Conservation (phyloP, 129 eudicot genomes). For the Erigeron canadensis region DNA sequence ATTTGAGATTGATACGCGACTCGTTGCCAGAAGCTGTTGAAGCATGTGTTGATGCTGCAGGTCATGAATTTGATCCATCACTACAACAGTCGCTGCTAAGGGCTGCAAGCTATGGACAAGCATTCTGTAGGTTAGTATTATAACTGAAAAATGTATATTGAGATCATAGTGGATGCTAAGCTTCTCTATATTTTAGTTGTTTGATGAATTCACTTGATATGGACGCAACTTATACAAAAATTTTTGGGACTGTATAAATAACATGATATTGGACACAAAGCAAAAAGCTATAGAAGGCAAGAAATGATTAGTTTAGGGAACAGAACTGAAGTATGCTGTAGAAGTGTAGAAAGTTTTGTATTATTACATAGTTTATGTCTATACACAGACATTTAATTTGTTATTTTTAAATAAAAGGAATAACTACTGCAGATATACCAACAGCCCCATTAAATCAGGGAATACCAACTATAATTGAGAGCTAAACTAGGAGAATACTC, state of each 20-base stretch:
- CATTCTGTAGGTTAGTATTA: conserved; percentile 86
- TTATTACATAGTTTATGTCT: neutral
- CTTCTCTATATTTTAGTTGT: neutral
- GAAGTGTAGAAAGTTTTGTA: neutral
- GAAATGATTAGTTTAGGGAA: conserved; percentile 8
- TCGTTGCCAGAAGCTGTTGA: conserved; percentile 94
- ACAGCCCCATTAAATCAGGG: neutral
- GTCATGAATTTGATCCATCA: conserved; percentile 82
- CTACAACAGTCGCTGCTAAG: conserved; percentile 78
- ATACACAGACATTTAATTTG: neutral
- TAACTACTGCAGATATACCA: conserved; percentile 5
- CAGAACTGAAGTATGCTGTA: neutral
- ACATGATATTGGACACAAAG: conserved; percentile 1
- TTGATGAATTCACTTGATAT: neutral
- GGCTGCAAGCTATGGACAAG: conserved; percentile 99
- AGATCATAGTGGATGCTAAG: neutral
- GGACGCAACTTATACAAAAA: neutral
- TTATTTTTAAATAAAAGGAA: conserved; percentile 7
- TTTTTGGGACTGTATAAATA: conserved; percentile 2
- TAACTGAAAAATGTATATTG: neutral
- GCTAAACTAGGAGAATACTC: conserved; percentile 6
- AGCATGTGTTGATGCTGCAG: conserved; percentile 96
- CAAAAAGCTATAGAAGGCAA: conserved; percentile 15
- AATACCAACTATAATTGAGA: conserved; percentile 2
- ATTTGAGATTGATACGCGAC: conserved; percentile 82